phyloP scores from a whole-genome alignment of 106 monocot species.

The Cymbidium sinense region DNA sequence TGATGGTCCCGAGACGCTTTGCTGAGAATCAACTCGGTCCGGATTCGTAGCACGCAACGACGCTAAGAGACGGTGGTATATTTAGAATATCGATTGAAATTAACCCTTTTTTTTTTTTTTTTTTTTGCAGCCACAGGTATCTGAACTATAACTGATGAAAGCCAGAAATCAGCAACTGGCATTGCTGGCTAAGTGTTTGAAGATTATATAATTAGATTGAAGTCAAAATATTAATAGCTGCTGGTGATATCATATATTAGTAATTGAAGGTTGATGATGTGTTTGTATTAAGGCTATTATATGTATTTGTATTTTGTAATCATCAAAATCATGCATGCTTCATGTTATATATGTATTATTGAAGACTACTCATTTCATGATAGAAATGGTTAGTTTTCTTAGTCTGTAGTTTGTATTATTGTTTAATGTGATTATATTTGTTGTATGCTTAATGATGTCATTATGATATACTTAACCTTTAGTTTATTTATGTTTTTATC shows the following conservation, averaged over 20 bases:
- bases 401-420: background rate
- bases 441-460: background rate
- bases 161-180: background rate
- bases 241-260: background rate
- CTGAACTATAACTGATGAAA: conserved; percentile 8
- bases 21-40: no score
- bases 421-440: background rate
- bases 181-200: background rate
- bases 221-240: background rate
- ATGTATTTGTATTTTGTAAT: background rate
- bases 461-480: background rate
- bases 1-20: no score
- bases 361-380: background rate
- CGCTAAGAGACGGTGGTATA: no score
- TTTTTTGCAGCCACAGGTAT: background rate
- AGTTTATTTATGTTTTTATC: background rate
- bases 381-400: background rate
- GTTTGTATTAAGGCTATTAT: background rate
- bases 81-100: no score
- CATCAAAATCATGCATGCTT: background rate
- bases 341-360: background rate
- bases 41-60: no score
- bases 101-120: background rate
- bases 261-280: background rate
- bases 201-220: background rate